Evolutionary conservation across 371 early-diverging fungal genomes (phyloP), one percentile per base, ranked within the genome.

Genomic region (Lichtheimia ornata): DNA sequence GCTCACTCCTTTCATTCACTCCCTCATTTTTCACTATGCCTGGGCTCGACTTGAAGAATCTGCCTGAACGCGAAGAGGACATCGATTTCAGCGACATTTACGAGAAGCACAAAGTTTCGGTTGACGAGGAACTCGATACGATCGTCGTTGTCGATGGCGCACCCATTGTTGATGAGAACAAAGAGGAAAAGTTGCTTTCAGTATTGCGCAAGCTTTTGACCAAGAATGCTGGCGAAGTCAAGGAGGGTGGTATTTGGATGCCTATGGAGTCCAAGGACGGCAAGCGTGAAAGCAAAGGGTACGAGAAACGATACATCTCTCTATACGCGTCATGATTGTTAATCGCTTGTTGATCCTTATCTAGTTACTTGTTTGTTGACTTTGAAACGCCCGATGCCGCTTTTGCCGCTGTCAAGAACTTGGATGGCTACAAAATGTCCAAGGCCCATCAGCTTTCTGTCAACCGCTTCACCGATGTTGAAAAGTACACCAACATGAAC

Each of bases 41-140:
- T 44, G 63, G 75, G 54, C 56, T 84, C 61, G 87, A 86, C 65
- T 61, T 75, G 27, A 75, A 79, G 53, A 82, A 84, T 65, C 71
- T 87, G 45, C 87, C 85, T 55, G 84, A 82, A 57, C 67, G 72
- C 30, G 87, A 87, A 73, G 86, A 86, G 59, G 89, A 88, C 50
- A 79, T 97, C 70, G 95, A 97, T 82, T 97, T 91, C 77, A 79
- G 87, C 63, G 97, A 97, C 72, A 87, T 96, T 67, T 92, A 94
- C 66, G 93, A 88, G 59, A 77, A 86, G 58, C 92, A 87, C 71
- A 65, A 79, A 60, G 84, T 93, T 47, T 70, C 73, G 1, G 65
- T 78, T 59, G 89, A 90, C 55, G 85, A 87, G 56, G 82, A 84
- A 41, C 91, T 94, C 52, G 97, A 95, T 69, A 88, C 85, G 62